Evolutionary conservation across 805 yeast species (phyloP).

Genomic region (Sugiyamaella lignohabitans): DNA sequence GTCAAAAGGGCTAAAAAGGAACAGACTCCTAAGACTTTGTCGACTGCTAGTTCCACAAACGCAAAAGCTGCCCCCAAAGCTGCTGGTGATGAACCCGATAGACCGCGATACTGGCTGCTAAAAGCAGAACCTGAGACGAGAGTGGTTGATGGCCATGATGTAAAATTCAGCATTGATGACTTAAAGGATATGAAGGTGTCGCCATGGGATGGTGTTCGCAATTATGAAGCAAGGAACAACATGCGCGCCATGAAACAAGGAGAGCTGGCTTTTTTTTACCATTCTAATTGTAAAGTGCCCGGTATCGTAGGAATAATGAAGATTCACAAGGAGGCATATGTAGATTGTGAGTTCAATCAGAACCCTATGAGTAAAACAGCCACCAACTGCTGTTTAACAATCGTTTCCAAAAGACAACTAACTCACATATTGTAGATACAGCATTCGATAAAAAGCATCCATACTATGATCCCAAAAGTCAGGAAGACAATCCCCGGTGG

Average conservation of each 20-base stretch:
- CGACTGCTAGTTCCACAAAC: too few relatives aligned
- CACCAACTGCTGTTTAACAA: too few relatives aligned
- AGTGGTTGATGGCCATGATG: conserved; percentile 45
- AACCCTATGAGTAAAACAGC: too few relatives aligned
- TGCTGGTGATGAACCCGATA: too few relatives aligned
- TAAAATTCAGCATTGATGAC: conserved; percentile 42
- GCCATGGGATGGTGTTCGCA: conserved; percentile 58
- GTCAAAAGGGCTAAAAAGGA: too few relatives aligned
- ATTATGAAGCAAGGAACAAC: conserved; percentile 50
- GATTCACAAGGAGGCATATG: conserved; percentile 29
- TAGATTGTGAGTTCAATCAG: conserved; percentile 26
- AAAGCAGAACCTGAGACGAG: conserved; percentile 51
- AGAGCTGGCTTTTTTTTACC: conserved; percentile 47
- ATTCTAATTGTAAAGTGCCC: conserved; percentile 49
- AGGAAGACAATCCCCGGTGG: conserved; percentile 43
- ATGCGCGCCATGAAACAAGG: conserved; percentile 42
- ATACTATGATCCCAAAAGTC: conserved; percentile 45
- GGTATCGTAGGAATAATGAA: conserved; percentile 46
- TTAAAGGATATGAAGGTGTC: conserved; percentile 35
- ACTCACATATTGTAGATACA: conserved; percentile 16
- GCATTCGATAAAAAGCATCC: conserved; percentile 39
- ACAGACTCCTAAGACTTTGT: too few relatives aligned
- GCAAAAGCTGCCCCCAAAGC: too few relatives aligned
- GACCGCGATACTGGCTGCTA: conserved; percentile 41
- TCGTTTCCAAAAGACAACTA: too few relatives aligned